These are phyloP conservation scores for Claviceps cyperi DNA, from an alignment of 2,329 filamentous ascomycete genomes.

Conservation along the genomic window DNA sequence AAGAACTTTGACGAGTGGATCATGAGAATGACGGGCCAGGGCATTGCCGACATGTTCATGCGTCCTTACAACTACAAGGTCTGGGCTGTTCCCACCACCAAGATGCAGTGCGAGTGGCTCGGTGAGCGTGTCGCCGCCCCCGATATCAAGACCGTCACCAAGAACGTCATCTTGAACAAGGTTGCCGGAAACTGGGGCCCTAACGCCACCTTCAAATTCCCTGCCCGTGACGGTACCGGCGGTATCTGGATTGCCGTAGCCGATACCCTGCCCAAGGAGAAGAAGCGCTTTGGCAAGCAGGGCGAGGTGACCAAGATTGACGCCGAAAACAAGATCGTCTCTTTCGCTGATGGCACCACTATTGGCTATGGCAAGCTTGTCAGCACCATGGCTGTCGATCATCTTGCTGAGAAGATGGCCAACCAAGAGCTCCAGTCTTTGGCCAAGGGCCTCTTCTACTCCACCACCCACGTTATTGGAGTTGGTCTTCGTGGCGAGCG, in stretches of 20 bases:
- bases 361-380: conserved; percentile 86
- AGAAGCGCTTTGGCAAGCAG: conserved; percentile 77
- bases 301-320: conserved; percentile 78
- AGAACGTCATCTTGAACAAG: conserved; percentile 93
- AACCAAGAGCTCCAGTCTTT: conserved; percentile 71
- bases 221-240: conserved; percentile 85
- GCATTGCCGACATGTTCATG: conserved; percentile 94
- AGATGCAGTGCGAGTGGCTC: conserved; percentile 99
- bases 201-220: conserved; percentile 97
- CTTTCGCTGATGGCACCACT: conserved; percentile 69
- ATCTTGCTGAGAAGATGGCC: conserved; percentile 73
- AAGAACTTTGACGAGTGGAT: conserved; percentile 99
- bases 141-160: conserved; percentile 83
- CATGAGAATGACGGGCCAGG: conserved; percentile 74
- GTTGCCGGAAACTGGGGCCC: conserved; percentile 95
- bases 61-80: conserved; percentile 99
- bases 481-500: conserved; percentile 84
- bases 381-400: conserved; percentile 92
- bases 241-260: conserved; percentile 98
- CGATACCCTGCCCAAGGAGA: conserved; percentile 81
- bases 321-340: conserved; percentile 69
- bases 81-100: conserved; percentile 95
- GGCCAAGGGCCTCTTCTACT: conserved; percentile 90
- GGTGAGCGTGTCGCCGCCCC: conserved; percentile 96
- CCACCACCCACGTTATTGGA: conserved; percentile 91